These are phyloP conservation scores for Solanum hybrid DNA, from an alignment of 305 asterid genomes.

Conservation along the genomic window DNA sequence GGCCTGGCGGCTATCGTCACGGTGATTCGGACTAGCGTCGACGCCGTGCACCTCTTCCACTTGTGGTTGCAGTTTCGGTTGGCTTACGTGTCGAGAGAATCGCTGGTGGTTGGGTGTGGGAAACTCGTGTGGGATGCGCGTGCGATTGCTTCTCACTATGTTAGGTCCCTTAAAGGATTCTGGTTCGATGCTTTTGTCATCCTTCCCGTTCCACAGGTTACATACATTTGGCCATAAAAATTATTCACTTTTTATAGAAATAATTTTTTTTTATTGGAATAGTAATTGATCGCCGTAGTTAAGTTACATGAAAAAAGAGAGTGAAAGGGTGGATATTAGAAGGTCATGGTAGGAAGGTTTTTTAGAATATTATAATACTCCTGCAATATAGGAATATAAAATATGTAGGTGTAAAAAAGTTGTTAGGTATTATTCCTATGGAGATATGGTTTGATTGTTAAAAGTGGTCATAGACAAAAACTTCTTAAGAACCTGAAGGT, in stretches of 20 bases:
- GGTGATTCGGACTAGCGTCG: constrained; percentile 64
- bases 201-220: constrained; percentile 92
- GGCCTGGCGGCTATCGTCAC: constrained; percentile 53
- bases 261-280: not conserved
- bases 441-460: not conserved
- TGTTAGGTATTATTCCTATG: not conserved
- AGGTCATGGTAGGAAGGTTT: not conserved
- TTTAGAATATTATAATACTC: not conserved
- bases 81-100: constrained; percentile 86
- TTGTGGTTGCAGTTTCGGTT: constrained; percentile 78
- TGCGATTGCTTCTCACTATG: constrained; percentile 61
- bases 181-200: constrained; percentile 91
- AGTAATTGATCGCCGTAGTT: not conserved
- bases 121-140: constrained; percentile 95
- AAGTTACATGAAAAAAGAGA: not conserved
- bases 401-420: not conserved
- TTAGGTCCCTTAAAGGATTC: constrained; percentile 62
- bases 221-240: not conserved
- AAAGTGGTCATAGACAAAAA: not conserved
- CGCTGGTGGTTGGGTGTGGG: constrained; percentile 88
- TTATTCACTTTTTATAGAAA: not conserved
- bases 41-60: constrained; percentile 72
- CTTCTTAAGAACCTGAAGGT: not conserved
- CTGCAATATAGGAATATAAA: not conserved
- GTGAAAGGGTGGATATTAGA: not conserved